Percentiles rank a stretch among this genome's conserved stretches.
Conservation (phyloP, 1,284 basidiomycete genomes). For the Cerrena zonata region DNA sequence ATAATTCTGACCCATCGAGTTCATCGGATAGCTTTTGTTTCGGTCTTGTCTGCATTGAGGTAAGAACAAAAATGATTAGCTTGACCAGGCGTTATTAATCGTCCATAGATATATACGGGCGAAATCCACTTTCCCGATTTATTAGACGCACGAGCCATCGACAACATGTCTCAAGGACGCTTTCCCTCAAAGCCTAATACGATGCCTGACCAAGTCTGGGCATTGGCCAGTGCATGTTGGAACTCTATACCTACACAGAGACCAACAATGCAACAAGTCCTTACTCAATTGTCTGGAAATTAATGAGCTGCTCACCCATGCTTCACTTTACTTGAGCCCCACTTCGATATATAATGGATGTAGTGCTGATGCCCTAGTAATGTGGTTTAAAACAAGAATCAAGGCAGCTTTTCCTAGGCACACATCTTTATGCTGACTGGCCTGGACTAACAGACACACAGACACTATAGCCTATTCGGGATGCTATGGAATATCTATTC, state of each 20-base stretch:
- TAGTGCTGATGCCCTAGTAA: too few species aligned
- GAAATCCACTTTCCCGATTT: background rate
- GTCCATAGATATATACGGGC: background rate
- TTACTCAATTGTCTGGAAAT: too few species aligned
- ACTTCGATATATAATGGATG: too few species aligned
- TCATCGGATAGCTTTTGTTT: slow-evolving; percentile 4
- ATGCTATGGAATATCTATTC: too few species aligned
- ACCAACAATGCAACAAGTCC: background rate
- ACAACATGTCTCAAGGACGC: background rate
- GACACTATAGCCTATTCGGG: too few species aligned
- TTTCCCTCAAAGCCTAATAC: background rate
- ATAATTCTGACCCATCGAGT: background rate
- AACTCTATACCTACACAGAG: background rate
- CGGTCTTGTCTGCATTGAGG: slow-evolving; percentile 3
- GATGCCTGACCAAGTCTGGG: background rate
- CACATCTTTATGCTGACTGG: too few species aligned
- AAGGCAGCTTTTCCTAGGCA: too few species aligned
- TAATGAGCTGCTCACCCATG: too few species aligned
- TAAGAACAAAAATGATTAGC: background rate
- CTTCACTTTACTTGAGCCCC: too few species aligned
- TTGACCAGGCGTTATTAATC: background rate
- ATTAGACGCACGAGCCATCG: background rate
- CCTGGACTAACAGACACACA: too few species aligned
- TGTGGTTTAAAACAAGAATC: too few species aligned
- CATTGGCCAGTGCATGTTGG: background rate